Base-by-base conservation (phyloP, 352 stramenopile genomes). In the Phytopythium litorale region DNA sequence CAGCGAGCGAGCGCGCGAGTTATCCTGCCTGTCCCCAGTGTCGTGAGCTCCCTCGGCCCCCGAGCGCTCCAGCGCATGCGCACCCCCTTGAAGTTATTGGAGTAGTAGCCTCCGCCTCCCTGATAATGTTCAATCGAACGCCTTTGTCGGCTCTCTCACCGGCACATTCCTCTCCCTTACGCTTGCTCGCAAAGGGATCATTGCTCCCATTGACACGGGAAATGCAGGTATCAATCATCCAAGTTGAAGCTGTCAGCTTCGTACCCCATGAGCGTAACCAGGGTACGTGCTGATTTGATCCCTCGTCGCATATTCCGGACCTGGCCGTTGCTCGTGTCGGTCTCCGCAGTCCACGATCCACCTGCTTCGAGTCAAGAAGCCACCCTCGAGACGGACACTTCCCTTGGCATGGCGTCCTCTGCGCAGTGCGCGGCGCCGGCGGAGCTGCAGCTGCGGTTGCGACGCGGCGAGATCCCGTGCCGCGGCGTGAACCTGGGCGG, bases 401-500 rank as follows among this genome's bases (percentile, higher is more conserved):
- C 28, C 28, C 28, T 4, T 4, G 45, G 4, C 25, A 54, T 54
- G 48, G 48, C 48, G 48, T 21, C 48, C 28, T 16, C 48, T 7
- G 15, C 3, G 48, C 48, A 54, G 48, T 54, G 48, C 48, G 28
- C 48, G 28, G 25, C 25, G 0, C 48, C 48, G 15, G 40, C 46
- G 43, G 65, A 57, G 35, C 48, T 68, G 7, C 71, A 75, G 28
- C 46, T 63, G 25, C 63, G 59, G 12, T 68, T 85, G 48, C 73
- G 73, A 4, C 61, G 67, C 18, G 76, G 76, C 23, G 67, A 80
- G 32, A 46, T 82, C 3, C 65, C 72, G 13, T 80, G 67, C 59
- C 76, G 82, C 8, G 89, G 87, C 5, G 75, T 89, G 13, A 97
- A 97, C 65, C 70, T 96, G 30, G 89, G 87, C 11, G 87, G 89